These are phyloP conservation scores for Metschnikowia rubicola DNA, from an alignment of 805 yeast genomes.

Conservation along the genomic window DNA sequence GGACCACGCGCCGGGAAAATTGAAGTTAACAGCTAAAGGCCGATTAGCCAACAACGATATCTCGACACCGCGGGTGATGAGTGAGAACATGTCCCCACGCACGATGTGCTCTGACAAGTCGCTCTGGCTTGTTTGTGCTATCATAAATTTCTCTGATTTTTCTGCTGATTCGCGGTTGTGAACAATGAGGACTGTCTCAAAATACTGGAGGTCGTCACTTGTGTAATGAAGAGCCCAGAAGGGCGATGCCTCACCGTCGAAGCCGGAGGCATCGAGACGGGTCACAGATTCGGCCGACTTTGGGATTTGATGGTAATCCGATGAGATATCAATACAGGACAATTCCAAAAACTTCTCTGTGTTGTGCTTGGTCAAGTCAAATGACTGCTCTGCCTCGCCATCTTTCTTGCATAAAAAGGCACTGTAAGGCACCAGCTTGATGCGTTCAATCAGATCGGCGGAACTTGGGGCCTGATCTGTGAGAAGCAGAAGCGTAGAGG, in stretches of 20 bases:
- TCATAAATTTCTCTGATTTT: constrained; percentile 24
- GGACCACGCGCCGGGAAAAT: constrained; percentile 57
- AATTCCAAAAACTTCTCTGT: constrained; percentile 33
- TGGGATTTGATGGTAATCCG: constrained; percentile 39
- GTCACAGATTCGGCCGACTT: constrained; percentile 38
- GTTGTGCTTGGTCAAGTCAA: constrained; percentile 37
- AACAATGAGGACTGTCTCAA: constrained; percentile 47
- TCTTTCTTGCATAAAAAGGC: constrained; percentile 15
- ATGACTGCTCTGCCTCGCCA: constrained; percentile 7
- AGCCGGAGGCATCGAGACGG: constrained; percentile 50
- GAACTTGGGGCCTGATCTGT: constrained; percentile 1
- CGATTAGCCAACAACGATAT: constrained; percentile 41
- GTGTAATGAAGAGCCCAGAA: constrained; percentile 47
- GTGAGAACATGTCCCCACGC: constrained; percentile 32
- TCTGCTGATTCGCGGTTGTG: constrained; percentile 27
- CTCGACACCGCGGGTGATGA: constrained; percentile 38
- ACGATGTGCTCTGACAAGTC: constrained; percentile 19
- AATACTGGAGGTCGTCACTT: constrained; percentile 36
- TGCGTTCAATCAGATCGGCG: neutral
- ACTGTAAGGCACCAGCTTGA: constrained; percentile 2
- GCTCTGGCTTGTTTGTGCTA: constrained; percentile 33
- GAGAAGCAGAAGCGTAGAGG: constrained; percentile 14
- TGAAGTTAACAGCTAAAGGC: constrained; percentile 45
- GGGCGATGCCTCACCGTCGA: constrained; percentile 48
- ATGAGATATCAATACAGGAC: constrained; percentile 10